Evolutionary conservation across 805 yeast species (phyloP), one percentile per base, ranked within the genome.

Genomic region (Saccharomycopsis vini): DNA sequence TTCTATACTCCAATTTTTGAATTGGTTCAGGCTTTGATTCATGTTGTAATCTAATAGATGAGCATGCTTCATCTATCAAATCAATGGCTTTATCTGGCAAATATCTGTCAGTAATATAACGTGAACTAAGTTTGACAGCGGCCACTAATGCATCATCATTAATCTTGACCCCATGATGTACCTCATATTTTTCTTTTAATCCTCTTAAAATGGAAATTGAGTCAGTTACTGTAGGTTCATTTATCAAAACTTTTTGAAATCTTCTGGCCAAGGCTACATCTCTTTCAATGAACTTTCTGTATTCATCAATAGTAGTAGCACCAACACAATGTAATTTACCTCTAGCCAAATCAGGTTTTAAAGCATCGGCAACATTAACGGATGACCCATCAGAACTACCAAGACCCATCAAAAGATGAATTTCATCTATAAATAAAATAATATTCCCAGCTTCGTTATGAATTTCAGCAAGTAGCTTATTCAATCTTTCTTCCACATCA

Each of bases 11-110:
- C 46, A 90, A 69, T 38, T 80, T 84, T 56, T 88, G 90, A 43
- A 92, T 84, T 2, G 89, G 86, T 57, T 90, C 98, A 0, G 98
- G 98, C 59, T 88, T 89, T 1, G 96, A 87, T 64, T 90, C 98
- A 60, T 92, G 97, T 62, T 90, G 98, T 47, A 90, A 68, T 52
- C 98, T 71, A 46, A 90, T 69, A 0, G 95, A 95, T 3, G 97
- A 92, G 65, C 97, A 89, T 0, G 97, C 97, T 59, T 90, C 98
- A 63, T 90, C 98, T 2, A 90, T 92, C 52, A 90, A 72, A 62
- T 90, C 98, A 52, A 90, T 90, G 18, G 97, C 97, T 66, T 90
- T 90, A 58, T 90, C 98, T 1, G 98, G 98, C 31, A 90, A 66
- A 56, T 79, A 88, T 44, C 97, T 66, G 60, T 90, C 97, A 2